phyloP scores from a whole-genome alignment of 1,284 basidiomycete species.

The Chondrostereum purpureum region DNA sequence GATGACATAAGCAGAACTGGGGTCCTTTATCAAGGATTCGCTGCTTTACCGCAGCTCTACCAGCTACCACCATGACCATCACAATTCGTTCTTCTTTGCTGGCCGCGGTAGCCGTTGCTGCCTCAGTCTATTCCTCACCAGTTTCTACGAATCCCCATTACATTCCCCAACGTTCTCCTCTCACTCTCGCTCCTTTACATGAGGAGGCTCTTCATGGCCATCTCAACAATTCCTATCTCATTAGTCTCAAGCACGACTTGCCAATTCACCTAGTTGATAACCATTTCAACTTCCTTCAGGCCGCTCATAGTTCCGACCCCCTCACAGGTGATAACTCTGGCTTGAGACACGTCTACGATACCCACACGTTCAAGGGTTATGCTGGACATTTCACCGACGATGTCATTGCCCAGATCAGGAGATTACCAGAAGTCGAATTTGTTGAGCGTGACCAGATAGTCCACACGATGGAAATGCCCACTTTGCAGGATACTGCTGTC shows the following conservation, averaged over 20 bases:
- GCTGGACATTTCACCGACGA: conserved; percentile 77
- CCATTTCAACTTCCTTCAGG: conserved; percentile 68
- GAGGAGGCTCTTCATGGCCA: conserved; percentile 50
- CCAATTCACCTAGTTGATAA: conserved; percentile 53
- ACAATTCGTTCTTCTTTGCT: conserved; percentile 25
- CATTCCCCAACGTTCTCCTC: conserved; percentile 31
- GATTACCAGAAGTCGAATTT: conserved; percentile 87
- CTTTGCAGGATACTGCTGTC: conserved; percentile 16
- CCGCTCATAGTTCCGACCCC: conserved; percentile 48
- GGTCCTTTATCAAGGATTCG: no score
- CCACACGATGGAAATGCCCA: conserved; percentile 47
- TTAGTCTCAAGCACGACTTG: conserved; percentile 75
- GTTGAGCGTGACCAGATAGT: conserved; percentile 93
- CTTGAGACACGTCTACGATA: conserved; percentile 67
- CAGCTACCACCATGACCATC: background rate
- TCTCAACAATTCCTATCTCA: conserved; percentile 86
- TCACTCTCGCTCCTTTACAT: conserved; percentile 54
- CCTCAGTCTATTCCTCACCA: conserved; percentile 42
- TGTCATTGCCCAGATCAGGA: conserved; percentile 76
- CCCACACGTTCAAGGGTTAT: conserved; percentile 68
- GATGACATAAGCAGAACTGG: no score
- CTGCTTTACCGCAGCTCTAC: no score
- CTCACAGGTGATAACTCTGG: conserved; percentile 42
- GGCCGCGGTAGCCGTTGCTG: conserved; percentile 34
- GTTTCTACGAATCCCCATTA: conserved; percentile 56